Evolutionary conservation across 495 filamentous ascomycete genomes (phyloP).

Genomic region (Hypoxylon fragiforme): DNA sequence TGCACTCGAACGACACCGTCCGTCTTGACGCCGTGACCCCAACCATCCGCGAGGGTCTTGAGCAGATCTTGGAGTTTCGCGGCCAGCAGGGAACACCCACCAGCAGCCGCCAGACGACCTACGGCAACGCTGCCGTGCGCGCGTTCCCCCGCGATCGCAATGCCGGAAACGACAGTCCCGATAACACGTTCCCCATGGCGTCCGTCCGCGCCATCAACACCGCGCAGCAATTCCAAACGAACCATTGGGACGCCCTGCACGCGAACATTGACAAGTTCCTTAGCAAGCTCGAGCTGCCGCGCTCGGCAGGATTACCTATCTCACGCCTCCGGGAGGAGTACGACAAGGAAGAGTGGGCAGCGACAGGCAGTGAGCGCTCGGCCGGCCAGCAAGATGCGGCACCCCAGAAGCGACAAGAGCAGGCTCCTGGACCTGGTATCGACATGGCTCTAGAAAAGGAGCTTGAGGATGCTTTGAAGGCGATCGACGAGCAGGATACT

Average conservation of each 20-base stretch:
- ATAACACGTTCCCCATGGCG: slow-evolving; percentile 3
- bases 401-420: too few relatives aligned
- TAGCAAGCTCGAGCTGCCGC: slow-evolving; percentile 9
- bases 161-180: background rate
- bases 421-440: too few relatives aligned
- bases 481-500: too few relatives aligned
- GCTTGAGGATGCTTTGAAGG: too few relatives aligned
- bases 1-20: too few relatives aligned
- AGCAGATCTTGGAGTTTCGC: background rate
- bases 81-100: background rate
- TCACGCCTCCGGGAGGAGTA: slow-evolving; percentile 19
- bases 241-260: slow-evolving; percentile 7
- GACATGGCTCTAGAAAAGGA: too few relatives aligned
- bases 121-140: too few relatives aligned
- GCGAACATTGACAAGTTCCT: slow-evolving; percentile 12
- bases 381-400: too few relatives aligned
- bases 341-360: slow-evolving; percentile 8
- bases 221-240: slow-evolving; percentile 5
- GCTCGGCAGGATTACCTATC: slow-evolving; percentile 21
- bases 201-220: slow-evolving; percentile 10
- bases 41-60: background rate
- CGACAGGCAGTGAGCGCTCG: too few relatives aligned
- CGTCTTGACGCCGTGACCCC: slow-evolving; percentile 2
- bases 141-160: too few relatives aligned
- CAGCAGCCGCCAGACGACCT: too few relatives aligned